Conservation (phyloP, 352 stramenopile genomes). For the Globisporangium radiosum region DNA sequence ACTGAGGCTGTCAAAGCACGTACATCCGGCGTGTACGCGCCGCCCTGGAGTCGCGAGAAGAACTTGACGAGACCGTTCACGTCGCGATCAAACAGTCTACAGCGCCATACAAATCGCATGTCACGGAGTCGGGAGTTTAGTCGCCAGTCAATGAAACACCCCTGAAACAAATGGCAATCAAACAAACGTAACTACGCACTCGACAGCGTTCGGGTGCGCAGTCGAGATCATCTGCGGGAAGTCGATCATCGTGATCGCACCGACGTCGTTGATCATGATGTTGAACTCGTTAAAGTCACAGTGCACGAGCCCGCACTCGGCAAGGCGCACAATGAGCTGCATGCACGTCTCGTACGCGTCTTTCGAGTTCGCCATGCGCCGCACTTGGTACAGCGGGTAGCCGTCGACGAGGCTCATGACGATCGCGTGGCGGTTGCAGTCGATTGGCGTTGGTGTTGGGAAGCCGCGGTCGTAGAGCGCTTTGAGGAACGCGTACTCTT, state of each 20-base stretch:
- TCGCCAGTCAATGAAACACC: slow-evolving; percentile 2
- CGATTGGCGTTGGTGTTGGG: slow-evolving; percentile 95
- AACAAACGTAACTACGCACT: slow-evolving; percentile 66
- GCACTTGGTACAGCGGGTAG: slow-evolving; percentile 95
- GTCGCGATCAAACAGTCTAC: slow-evolving; percentile 91
- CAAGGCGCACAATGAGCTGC: slow-evolving; percentile 95
- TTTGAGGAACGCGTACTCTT: slow-evolving; percentile 99
- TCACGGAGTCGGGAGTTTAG: not conserved
- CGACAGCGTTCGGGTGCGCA: slow-evolving; percentile 95
- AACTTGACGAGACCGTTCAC: slow-evolving; percentile 95
- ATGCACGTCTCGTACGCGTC: slow-evolving; percentile 95
- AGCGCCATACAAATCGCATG: no score
- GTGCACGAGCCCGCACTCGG: slow-evolving; percentile 97
- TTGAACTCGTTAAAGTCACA: slow-evolving; percentile 99
- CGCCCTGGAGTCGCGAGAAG: slow-evolving; percentile 85
- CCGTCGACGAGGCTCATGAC: slow-evolving; percentile 96
- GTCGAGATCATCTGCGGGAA: slow-evolving; percentile 99
- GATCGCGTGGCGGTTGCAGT: slow-evolving; percentile 97
- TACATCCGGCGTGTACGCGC: slow-evolving; percentile 82
- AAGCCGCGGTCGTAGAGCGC: slow-evolving; percentile 95
- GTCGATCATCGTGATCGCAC: slow-evolving; percentile 99
- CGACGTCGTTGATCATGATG: slow-evolving; percentile 94
- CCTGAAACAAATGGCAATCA: no score
- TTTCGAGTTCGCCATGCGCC: slow-evolving; percentile 88
- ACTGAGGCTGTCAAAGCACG: slow-evolving; percentile 21